Conservation (phyloP, 2,329 filamentous ascomycete species). For the Cytospora piceicola region DNA sequence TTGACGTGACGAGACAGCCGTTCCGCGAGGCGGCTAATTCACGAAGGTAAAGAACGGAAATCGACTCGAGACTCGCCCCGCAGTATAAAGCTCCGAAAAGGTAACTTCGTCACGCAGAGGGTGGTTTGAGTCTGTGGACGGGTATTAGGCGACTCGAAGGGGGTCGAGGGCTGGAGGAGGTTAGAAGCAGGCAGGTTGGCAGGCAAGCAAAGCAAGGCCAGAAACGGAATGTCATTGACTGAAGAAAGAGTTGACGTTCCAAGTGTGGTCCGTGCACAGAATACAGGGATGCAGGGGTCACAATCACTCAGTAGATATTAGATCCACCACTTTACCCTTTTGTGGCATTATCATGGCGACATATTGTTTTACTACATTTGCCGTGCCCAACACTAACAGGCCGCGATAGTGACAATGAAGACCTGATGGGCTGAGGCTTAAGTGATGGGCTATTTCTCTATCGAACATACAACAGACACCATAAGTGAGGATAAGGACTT, state of each 20-base stretch:
- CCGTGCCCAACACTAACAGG: background rate
- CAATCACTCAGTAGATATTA: background rate
- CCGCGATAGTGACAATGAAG: background rate
- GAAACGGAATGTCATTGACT: constrained; percentile 25
- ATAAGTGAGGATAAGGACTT: background rate
- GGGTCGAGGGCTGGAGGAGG: background rate
- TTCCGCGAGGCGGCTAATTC: constrained; percentile 7
- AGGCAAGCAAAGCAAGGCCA: constrained; percentile 26
- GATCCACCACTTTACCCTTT: background rate
- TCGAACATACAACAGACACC: background rate
- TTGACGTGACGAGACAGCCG: constrained; percentile 8
- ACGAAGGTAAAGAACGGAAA: constrained; percentile 12
- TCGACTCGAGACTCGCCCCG: background rate
- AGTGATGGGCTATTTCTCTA: background rate
- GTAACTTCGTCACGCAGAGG: background rate
- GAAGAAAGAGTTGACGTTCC: constrained; percentile 23
- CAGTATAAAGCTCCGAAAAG: background rate
- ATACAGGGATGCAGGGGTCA: constrained; percentile 14
- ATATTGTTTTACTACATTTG: background rate
- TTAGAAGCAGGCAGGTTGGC: background rate
- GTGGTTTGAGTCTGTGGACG: background rate
- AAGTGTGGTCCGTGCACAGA: constrained; percentile 8
- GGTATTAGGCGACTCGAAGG: background rate
- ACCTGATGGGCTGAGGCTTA: constrained; percentile 12
- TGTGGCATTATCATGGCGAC: background rate